phyloP scores from a whole-genome alignment of 2,329 filamentous ascomycete species.

The Pseudogymnoascus sp. region DNA sequence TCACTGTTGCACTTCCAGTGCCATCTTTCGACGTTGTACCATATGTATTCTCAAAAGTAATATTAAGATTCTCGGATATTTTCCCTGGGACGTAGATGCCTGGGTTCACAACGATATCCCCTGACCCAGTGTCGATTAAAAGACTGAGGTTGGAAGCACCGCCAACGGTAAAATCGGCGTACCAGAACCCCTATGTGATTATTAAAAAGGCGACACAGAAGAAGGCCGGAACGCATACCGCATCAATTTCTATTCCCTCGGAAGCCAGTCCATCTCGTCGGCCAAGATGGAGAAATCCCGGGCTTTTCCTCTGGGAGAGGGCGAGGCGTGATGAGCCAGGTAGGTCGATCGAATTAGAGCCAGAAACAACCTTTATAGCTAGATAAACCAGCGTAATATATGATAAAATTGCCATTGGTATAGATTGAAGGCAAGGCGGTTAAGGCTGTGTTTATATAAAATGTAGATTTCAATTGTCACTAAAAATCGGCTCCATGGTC shows the following conservation, averaged over 20 bases:
- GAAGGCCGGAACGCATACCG: not conserved
- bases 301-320: not conserved
- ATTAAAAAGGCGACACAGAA: not conserved
- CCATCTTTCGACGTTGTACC: not conserved
- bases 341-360: not conserved
- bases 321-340: not conserved
- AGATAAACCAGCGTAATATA: not conserved
- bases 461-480: not conserved
- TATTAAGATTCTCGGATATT: not conserved
- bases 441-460: not conserved
- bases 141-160: not conserved
- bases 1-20: not conserved
- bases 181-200: slow-evolving; percentile 11
- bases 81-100: slow-evolving; percentile 6
- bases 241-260: not conserved
- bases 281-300: not conserved
- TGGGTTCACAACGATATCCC: slow-evolving; percentile 14
- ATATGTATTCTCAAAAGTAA: not conserved
- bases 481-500: not conserved
- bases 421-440: not conserved
- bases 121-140: slow-evolving; percentile 13
- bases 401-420: not conserved
- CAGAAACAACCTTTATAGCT: not conserved
- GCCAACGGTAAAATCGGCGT: slow-evolving; percentile 12
- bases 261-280: not conserved